Percentiles rank a stretch among this genome's conserved stretches.
phyloP scores from a whole-genome alignment of 257 asterid genomes.

The Fraxinus pennsylvanica region DNA sequence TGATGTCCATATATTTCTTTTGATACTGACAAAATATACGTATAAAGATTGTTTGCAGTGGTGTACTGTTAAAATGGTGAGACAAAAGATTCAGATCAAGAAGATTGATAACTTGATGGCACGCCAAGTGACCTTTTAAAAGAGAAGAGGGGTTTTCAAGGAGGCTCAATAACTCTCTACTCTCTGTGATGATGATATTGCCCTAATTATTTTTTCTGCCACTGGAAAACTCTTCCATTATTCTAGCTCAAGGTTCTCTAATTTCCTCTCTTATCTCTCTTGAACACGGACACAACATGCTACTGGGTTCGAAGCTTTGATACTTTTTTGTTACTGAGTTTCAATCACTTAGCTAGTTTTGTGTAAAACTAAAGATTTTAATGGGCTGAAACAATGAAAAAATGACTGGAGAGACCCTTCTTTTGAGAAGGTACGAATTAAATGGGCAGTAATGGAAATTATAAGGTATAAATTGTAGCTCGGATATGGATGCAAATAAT shows the following conservation, averaged over 20 bases:
- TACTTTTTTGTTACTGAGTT: background rate
- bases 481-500: too few species aligned
- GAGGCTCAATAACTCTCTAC: constrained; percentile 47
- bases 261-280: background rate
- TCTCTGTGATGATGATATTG: constrained; percentile 19
- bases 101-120: constrained; percentile 48
- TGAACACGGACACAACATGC: background rate
- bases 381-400: background rate
- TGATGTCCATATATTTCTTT: background rate
- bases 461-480: background rate
- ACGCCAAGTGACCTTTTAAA: constrained; percentile 47
- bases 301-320: background rate
- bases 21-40: background rate
- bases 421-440: background rate
- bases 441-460: background rate
- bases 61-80: constrained; percentile 35
- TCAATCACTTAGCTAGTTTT: too few species aligned
- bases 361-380: background rate
- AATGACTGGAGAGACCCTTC: background rate
- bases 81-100: constrained; percentile 45
- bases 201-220: constrained; percentile 46
- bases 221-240: constrained; percentile 47
- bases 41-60: background rate
- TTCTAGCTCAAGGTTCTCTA: constrained; percentile 42
- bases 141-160: constrained; percentile 54